Base-by-base conservation (phyloP, 208 protist genomes). In the Acanthamoeba castellanii region DNA sequence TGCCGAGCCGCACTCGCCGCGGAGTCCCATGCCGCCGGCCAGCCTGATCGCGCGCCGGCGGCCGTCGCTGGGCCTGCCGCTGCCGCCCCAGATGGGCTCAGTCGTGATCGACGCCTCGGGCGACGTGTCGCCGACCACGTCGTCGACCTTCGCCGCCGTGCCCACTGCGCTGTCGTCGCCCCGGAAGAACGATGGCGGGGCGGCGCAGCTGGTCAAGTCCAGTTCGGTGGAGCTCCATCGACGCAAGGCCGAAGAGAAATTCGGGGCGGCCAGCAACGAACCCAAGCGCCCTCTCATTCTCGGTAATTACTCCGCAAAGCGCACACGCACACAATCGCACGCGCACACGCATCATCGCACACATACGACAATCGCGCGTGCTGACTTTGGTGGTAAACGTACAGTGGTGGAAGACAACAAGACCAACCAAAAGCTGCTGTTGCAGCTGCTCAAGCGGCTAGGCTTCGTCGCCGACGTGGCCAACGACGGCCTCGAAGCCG, bases 371-470 rank as follows among this genome's bases (percentile, higher is more conserved):
- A 42, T 42, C 37, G 37, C 37, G 37, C 37, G 3, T 42, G 37
- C 42, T 45, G 42, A 45, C 42, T 3, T 45, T 8, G 37, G 37
- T 42, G 37, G 42, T 8, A 8, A 0, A 8, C 52, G 3, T 4
- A 30, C 50, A 66, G 84, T 90, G 50, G 84, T 50, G 59, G 84
- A 90, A 5, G 84, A 90, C 59, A 90, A 90, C 84, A 70, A 70
- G n/a, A 90, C 84, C 27, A 90, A 90, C 14, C 84, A 90, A n/a
- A 57, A 68, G 37, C 84, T 90, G 52, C 27, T 90, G 50, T 6
- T 68, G 84, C 50, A 61, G n/a, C 3, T 90, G 27, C 59, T 90
- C 13, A 68, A 42, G 52, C 50, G 84, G 52, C 34, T 90, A 1
- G 59, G 59, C 30, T 27, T 50, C 37, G 8, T 11, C 7, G 59